These are phyloP conservation scores for Triticum monococcum DNA, from an alignment of 176 grass and related monocot genomes.

Conservation along the genomic window DNA sequence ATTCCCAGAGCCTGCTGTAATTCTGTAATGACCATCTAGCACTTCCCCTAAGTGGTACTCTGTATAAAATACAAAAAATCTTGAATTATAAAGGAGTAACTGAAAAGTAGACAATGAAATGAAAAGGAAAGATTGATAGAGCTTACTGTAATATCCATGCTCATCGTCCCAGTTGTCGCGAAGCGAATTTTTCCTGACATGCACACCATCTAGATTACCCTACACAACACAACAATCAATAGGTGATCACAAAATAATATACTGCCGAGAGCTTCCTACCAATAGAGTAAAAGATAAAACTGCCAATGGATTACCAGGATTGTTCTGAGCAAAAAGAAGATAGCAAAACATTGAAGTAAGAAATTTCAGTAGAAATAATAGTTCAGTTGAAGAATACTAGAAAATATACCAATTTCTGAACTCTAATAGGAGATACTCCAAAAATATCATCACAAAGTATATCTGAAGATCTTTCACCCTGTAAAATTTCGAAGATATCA, in stretches of 20 bases:
- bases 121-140: neutral
- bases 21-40: constrained; percentile 83
- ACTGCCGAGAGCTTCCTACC: neutral
- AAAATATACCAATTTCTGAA: constrained; percentile 62
- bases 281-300: neutral
- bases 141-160: constrained; percentile 88
- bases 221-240: constrained; percentile 19
- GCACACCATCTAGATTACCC: constrained; percentile 65
- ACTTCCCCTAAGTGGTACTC: constrained; percentile 82
- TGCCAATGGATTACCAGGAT: neutral
- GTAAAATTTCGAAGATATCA: constrained; percentile 27
- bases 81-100: neutral
- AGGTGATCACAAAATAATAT: neutral
- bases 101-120: neutral
- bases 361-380: neutral
- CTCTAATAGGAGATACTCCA: constrained; percentile 79
- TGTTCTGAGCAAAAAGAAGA: neutral
- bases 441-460: constrained; percentile 93
- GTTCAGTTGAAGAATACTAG: neutral
- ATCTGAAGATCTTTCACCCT: constrained; percentile 82
- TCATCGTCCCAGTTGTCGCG: constrained; percentile 99
- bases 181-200: constrained; percentile 52
- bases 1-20: constrained; percentile 86
- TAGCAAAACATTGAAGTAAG: neutral
- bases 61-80: constrained; percentile 7